phyloP scores from a whole-genome alignment of 495 filamentous ascomycete genomes.

The Talaromyces ruber region DNA sequence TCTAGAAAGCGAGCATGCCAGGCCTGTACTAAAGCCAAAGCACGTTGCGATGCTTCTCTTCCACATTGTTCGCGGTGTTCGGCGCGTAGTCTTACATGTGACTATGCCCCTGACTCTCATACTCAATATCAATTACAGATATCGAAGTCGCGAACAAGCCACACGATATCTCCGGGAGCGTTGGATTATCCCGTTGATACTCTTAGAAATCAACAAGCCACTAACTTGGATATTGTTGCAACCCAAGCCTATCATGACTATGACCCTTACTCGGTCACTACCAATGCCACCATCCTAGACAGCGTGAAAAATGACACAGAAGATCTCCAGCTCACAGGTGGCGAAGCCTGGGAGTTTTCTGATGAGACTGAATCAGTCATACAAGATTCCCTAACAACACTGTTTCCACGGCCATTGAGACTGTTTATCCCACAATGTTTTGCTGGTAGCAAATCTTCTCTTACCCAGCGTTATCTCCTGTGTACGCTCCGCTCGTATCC shows the following conservation, averaged over 20 bases:
- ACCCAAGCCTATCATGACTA: neutral
- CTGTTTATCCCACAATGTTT: neutral
- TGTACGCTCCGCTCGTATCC: conserved; percentile 1
- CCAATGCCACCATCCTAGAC: neutral
- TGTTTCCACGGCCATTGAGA: neutral
- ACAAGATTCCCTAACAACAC: neutral
- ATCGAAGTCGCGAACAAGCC: neutral
- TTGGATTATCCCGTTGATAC: neutral
- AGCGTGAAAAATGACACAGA: neutral
- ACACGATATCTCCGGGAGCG: neutral
- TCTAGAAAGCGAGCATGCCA: conserved; percentile 4
- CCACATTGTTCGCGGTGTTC: neutral
- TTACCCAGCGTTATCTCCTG: neutral
- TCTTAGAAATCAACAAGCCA: neutral
- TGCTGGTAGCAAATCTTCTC: neutral
- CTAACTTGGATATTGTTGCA: neutral
- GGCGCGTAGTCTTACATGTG: neutral
- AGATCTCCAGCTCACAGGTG: neutral
- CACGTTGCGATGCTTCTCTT: neutral
- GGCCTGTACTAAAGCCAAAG: conserved; percentile 3
- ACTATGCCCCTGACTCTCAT: neutral
- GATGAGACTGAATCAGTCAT: neutral
- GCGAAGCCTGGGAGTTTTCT: neutral
- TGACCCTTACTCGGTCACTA: neutral
- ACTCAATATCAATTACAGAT: neutral